These are phyloP conservation scores for Cutaneotrichosporon mucoides DNA, from an alignment of 1,284 basidiomycete species.

Conservation along the genomic window DNA sequence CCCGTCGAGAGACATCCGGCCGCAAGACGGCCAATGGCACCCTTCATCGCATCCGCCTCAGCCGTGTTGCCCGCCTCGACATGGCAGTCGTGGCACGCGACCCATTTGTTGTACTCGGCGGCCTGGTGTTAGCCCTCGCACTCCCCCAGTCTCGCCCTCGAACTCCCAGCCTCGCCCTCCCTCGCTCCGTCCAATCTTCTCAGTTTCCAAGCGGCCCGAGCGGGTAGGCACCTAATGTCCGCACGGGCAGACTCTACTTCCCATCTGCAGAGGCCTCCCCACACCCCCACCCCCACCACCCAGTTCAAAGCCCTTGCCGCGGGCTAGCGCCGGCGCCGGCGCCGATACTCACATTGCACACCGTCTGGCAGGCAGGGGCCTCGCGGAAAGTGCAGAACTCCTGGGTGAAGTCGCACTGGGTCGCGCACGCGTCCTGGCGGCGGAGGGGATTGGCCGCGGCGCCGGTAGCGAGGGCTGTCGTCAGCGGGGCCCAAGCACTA, in stretches of 20 bases:
- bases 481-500: not conserved
- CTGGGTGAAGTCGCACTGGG: not conserved
- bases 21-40: not conserved
- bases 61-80: not conserved
- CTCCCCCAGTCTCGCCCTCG: no score
- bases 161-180: no score
- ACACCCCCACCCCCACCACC: no score
- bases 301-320: no score
- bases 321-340: no score
- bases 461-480: not conserved
- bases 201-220: no score
- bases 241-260: no score
- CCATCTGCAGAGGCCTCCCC: no score
- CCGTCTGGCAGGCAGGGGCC: not conserved
- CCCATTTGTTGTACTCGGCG: not conserved
- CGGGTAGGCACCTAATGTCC: no score
- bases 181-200: no score
- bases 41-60: not conserved
- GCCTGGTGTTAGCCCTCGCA: not conserved
- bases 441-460: not conserved
- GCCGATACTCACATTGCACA: not conserved
- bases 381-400: conserved; percentile 1
- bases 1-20: not conserved
- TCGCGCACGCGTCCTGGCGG: not conserved
- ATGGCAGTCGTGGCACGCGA: not conserved